These are phyloP conservation scores for Plasmodium gaboni DNA, from an alignment of 169 alveolate genomes.

Conservation along the genomic window DNA sequence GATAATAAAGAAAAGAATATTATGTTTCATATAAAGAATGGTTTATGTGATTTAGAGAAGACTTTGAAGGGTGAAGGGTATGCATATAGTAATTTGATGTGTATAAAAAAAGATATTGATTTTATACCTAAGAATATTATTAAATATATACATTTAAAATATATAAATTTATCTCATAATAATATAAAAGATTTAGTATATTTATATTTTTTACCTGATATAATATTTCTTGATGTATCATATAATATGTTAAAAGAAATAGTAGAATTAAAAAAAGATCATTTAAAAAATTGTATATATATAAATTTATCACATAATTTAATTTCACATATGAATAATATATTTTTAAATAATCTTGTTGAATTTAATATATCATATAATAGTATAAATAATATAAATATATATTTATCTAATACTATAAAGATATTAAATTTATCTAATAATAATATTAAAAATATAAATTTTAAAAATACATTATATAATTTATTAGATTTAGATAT, in stretches of 20 bases:
- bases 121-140: slow-evolving; percentile 31
- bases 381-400: slow-evolving; percentile 21
- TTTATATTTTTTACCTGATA: slow-evolving; percentile 13
- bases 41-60: slow-evolving; percentile 36
- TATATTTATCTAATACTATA: slow-evolving; percentile 13
- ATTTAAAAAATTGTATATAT: slow-evolving; percentile 42
- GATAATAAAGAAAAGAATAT: slow-evolving; percentile 2
- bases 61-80: slow-evolving; percentile 59
- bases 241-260: slow-evolving; percentile 22
- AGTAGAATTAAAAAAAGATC: slow-evolving; percentile 1
- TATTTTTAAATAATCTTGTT: slow-evolving; percentile 16
- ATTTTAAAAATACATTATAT: slow-evolving; percentile 32
- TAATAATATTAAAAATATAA: slow-evolving; percentile 35
- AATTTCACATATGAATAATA: slow-evolving; percentile 31
- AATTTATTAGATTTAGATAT: slow-evolving; percentile 43
- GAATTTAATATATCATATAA: slow-evolving; percentile 52
- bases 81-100: slow-evolving; percentile 46
- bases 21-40: slow-evolving; percentile 29
- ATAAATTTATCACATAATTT: slow-evolving; percentile 44
- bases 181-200: slow-evolving; percentile 25
- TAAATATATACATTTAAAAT: slow-evolving; percentile 46
- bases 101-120: slow-evolving; percentile 31
- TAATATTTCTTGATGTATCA: slow-evolving; percentile 52
- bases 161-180: slow-evolving; percentile 63
- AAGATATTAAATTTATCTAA: slow-evolving; percentile 43